These are phyloP conservation scores for Micractinium sp. DNA, from an alignment of 139 green algal species.

Conservation along the genomic window DNA sequence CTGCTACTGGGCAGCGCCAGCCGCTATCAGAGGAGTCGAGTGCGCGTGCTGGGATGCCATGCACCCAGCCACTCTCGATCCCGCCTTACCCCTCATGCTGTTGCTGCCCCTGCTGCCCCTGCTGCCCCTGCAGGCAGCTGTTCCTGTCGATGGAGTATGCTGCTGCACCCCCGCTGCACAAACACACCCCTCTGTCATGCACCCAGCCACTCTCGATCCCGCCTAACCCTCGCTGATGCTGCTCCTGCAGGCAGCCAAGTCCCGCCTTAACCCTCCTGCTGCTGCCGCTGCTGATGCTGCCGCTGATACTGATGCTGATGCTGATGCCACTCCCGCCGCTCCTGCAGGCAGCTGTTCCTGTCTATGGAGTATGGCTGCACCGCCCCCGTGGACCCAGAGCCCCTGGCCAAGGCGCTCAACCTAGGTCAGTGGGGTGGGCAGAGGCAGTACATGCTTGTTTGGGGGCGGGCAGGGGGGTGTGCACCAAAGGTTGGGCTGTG, in stretches of 20 bases:
- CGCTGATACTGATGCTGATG: not conserved
- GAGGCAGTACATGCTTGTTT: too few relatives aligned
- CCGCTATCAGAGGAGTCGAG: too few relatives aligned
- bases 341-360: constrained; percentile 11
- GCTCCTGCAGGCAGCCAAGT: too few relatives aligned
- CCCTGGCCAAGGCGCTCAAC: constrained; percentile 72
- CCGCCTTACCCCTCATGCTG: too few relatives aligned
- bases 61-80: too few relatives aligned
- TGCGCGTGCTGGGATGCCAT: too few relatives aligned
- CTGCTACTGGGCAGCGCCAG: not conserved
- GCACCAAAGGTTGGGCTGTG: too few relatives aligned
- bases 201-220: not conserved
- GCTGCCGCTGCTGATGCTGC: too few relatives aligned
- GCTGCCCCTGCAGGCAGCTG: not conserved
- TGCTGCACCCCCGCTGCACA: constrained; percentile 42
- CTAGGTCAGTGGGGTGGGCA: constrained; percentile 41
- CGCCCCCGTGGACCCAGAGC: constrained; percentile 64
- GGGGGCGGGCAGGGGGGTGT: too few relatives aligned
- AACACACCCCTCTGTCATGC: not conserved
- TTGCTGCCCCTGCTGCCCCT: too few relatives aligned
- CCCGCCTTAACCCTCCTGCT: too few relatives aligned
- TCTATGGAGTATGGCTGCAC: constrained; percentile 64
- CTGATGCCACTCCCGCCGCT: not conserved
- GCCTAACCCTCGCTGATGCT: not conserved
- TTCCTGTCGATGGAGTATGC: constrained; percentile 61